Base-by-base conservation (phyloP, 805 yeast species). In the Saturnispora halmiae region DNA sequence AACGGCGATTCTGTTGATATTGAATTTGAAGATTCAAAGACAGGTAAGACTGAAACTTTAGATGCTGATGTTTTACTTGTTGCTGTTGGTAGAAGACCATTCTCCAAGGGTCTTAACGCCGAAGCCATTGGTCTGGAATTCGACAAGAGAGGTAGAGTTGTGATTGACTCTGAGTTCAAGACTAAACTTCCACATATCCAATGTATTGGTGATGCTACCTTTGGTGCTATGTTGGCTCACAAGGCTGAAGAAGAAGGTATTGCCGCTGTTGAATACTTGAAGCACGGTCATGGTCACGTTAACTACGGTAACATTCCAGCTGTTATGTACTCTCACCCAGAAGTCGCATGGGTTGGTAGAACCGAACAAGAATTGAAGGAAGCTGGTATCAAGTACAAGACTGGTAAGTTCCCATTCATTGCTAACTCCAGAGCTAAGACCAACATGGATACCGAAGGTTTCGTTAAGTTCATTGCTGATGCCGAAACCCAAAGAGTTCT, bases 341-440 rank as follows among this genome's bases (percentile, higher is more conserved):
- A 92, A 72, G 96, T 92, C 53, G 97, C 97, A 40, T 92, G 98
- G 98, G 95, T 84, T 53, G 99, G 99, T 55, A 84, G 84, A 67
- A 83, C 79, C 59, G 99, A 92, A 38, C 46, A 50, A 40, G 51
- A 50, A 39, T 43, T 50, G 19, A 50, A 50, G 73, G 88, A 75
- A 54, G 86, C 86, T 55, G 96, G 96, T 54, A 77, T 87, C 64
- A 73, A 80, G 55, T 92, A 82, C 77, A 88, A 82, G 66, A 75
- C 83, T 46, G 99, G 99, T 61, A 92, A 92, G 70, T 92, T 90
- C 87, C 95, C 97, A 63, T 92, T 92, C 72, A 73, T 86, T 58
- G 99, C 99, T 55, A 92, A 92, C 78, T 92, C 98, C 40, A 86
- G 99, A 73, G 99, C 99, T 47, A 92, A 92, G 79, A 88, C 98